Evolutionary conservation across 1,139 yeast species (phyloP).

Genomic region (Casaregolazyma suthepensis): DNA sequence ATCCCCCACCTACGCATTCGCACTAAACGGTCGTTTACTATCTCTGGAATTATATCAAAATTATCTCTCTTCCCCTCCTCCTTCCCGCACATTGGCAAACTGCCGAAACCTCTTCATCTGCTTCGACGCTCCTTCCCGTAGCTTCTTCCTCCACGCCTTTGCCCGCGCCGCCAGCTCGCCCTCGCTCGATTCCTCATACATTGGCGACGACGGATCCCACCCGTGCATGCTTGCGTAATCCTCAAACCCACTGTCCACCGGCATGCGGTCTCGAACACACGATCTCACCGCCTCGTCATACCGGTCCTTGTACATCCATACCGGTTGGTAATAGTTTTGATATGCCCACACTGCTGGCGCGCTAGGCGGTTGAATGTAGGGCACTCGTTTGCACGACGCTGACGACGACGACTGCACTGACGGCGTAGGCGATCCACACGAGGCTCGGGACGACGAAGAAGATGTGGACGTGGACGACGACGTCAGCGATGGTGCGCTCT

Average conservation of each 20-base stretch:
- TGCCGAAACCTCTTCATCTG: neutral
- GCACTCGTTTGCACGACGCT: neutral
- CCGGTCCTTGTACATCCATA: conserved; percentile 5
- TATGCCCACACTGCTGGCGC: conserved; percentile 1
- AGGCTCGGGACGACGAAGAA: neutral
- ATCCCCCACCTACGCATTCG: no score
- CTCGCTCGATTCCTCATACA: neutral
- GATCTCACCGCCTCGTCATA: neutral
- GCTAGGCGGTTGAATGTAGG: neutral
- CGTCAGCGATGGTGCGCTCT: neutral
- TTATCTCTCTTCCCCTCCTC: neutral
- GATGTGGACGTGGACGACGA: neutral
- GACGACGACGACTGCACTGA: neutral
- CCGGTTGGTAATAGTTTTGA: conserved; percentile 8
- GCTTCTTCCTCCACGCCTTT: neutral
- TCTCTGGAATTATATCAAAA: neutral
- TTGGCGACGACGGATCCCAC: neutral
- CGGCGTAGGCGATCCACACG: neutral
- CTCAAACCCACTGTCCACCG: conserved; percentile 1
- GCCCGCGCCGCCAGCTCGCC: neutral
- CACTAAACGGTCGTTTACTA: no score
- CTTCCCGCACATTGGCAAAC: neutral
- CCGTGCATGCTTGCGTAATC: neutral
- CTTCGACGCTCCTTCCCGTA: neutral
- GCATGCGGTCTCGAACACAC: conserved; percentile 5